Evolutionary conservation across 352 stramenopile genomes (phyloP), one percentile per base, ranked within the genome.

Genomic region (Phytopythium litorale): DNA sequence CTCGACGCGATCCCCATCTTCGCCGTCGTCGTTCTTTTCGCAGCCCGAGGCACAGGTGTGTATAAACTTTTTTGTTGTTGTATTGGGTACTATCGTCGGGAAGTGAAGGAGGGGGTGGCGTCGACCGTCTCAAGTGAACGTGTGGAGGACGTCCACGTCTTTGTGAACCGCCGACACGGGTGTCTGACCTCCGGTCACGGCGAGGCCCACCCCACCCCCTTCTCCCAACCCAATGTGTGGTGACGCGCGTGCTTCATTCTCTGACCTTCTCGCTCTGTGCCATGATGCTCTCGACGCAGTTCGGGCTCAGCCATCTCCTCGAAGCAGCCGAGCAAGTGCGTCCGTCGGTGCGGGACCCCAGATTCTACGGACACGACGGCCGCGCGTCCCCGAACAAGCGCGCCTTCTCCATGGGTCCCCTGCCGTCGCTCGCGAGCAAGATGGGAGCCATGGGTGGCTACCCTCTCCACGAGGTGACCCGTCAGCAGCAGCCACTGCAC

Each of bases 241-340:
- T 28, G 9, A n/a, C 35, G 51, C 11, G 32, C 12, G 19, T 15
- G 30, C 52, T 63, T 68, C 53, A 71, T 48, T 51, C 53, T 68
- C 64, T 75, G 51, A 75, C 48, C 21, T 64, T 60, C n/a, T 54
- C 46, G 21, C 25, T 60, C 11, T 40, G 57, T 67, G 48, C 2
- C 67, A 64, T 75, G 60, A 40, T 51, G 54, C 16, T 60, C 37
- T 49, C 35, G 37, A 25, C 60, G 33, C 51, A 89, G 76, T 79
- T 85, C 66, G 80, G 78, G 15, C 70, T 89, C 43, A 77, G 59
- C 12, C 76, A 85, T 21, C 71, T 89, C 28, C 58, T 89, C 1
- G 76, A 89, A 80, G 78, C 80, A 3, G 78, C 76, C 9, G 70
- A 89, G 66, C 78, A 89, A 72, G 43, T 73, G 30, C 64, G 67